A percentile compares a stretch with the other conserved stretches of the same genome.
These are phyloP conservation scores for Dothideomycetidae sp. DNA, from an alignment of 2,329 filamentous ascomycete genomes.

Conservation along the genomic window DNA sequence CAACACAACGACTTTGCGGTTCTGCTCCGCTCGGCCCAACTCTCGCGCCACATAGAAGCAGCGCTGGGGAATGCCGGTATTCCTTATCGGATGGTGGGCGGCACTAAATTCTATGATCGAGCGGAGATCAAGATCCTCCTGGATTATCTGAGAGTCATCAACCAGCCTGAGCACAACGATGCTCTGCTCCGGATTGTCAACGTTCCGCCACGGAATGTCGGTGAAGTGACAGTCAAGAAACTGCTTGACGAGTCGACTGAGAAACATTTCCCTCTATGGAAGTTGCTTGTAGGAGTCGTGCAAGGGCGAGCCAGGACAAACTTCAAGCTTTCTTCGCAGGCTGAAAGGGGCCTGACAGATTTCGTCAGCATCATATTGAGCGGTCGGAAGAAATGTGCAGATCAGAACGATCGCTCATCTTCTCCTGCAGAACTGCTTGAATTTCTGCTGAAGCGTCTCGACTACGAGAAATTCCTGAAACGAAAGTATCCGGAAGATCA, in stretches of 20 bases:
- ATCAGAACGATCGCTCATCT: constrained; percentile 29
- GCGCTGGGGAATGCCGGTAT: constrained; percentile 68
- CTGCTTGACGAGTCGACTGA: constrained; percentile 65
- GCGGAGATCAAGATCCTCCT: constrained; percentile 74
- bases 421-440: constrained; percentile 37
- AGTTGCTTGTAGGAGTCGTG: constrained; percentile 46
- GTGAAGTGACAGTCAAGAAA: constrained; percentile 60
- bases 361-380: constrained; percentile 48
- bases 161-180: constrained; percentile 77
- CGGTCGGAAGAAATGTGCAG: constrained; percentile 34
- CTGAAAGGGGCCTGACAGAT: constrained; percentile 41
- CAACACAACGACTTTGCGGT: constrained; percentile 69
- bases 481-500: constrained; percentile 58
- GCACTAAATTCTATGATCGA: constrained; percentile 82
- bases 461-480: constrained; percentile 60
- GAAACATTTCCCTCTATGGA: constrained; percentile 58
- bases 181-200: constrained; percentile 75
- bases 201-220: constrained; percentile 64
- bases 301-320: constrained; percentile 38
- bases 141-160: constrained; percentile 76
- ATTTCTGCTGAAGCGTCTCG: constrained; percentile 48
- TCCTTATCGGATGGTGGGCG: constrained; percentile 84
- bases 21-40: constrained; percentile 65
- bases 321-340: constrained; percentile 41
- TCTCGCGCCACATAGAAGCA: constrained; percentile 77